Evolutionary conservation across 805 yeast species (phyloP).

Genomic region (Yarrowia divulgata): DNA sequence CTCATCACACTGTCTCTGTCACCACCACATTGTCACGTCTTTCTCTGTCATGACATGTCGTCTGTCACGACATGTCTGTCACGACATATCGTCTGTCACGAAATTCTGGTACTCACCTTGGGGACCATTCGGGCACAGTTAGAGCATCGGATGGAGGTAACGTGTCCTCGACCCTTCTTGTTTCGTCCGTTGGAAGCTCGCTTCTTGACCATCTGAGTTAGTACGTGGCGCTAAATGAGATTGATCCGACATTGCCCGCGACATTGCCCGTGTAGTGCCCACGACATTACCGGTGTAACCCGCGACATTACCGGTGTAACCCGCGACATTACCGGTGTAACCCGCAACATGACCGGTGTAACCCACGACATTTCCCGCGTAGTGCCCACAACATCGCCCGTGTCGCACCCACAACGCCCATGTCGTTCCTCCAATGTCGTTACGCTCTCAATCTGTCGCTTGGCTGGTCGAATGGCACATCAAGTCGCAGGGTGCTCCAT

Average conservation of each 20-base stretch:
- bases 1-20: no score
- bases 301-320: background rate
- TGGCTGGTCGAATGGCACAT: background rate
- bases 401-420: background rate
- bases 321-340: background rate
- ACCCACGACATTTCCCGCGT: background rate
- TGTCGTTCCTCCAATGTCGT: background rate
- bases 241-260: background rate
- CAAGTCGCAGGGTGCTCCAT: no score
- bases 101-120: constrained; percentile 42
- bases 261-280: background rate
- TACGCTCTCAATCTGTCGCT: background rate
- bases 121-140: constrained; percentile 99
- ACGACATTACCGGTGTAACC: background rate
- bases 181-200: constrained; percentile 99
- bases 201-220: constrained; percentile 94
- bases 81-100: background rate
- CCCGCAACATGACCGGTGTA: background rate
- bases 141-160: constrained; percentile 98
- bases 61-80: no score
- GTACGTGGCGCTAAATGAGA: background rate
- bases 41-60: no score
- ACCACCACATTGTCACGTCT: no score
- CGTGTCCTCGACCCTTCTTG: constrained; percentile 99
- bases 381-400: background rate